Evolutionary conservation across 257 asterid genomes (phyloP).

Genomic region (Solanum habrochaites): DNA sequence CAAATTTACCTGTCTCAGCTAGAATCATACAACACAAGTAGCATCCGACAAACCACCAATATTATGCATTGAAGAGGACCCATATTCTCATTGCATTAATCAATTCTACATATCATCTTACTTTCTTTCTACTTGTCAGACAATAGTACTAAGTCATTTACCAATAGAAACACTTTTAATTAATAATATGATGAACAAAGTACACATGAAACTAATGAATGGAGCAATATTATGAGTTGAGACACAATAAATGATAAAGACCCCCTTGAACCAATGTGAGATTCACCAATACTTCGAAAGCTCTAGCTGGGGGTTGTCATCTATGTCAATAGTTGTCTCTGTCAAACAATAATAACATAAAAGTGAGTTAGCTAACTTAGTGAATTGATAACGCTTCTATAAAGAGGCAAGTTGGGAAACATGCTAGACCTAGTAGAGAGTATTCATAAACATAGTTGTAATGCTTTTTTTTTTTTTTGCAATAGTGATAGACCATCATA

Average conservation of each 20-base stretch:
- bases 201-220: neutral
- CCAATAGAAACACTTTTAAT: neutral
- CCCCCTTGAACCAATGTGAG: neutral
- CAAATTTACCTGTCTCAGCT: neutral
- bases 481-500: neutral
- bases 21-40: neutral
- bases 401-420: neutral
- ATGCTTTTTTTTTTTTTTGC: neutral
- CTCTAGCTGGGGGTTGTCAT: neutral
- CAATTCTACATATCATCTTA: neutral
- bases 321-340: neutral
- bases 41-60: neutral
- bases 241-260: neutral
- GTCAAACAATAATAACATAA: neutral
- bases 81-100: neutral
- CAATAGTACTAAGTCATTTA: neutral
- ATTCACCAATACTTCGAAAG: neutral
- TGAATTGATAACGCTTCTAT: neutral
- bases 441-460: neutral
- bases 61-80: too few species aligned
- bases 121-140: neutral
- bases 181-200: neutral
- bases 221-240: neutral
- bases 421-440: neutral
- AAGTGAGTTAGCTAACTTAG: neutral